A percentile compares a stretch with the other conserved stretches of the same genome.
Conservation (phyloP, 352 stramenopile genomes). For the Globisporangium megalacanthum region DNA sequence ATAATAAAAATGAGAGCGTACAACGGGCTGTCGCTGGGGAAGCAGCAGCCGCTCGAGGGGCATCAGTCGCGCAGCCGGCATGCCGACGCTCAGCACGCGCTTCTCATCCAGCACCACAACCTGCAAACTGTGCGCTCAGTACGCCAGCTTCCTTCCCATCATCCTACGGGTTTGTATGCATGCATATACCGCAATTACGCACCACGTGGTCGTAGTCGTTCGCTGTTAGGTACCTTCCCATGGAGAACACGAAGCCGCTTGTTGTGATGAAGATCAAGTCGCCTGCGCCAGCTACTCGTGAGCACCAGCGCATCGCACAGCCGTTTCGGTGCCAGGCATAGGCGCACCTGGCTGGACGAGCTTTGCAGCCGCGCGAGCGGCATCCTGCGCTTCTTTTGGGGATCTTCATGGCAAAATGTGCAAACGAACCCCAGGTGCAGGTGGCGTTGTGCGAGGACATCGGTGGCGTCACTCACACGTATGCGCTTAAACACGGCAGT, state of each 20-base stretch:
- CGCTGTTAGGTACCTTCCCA: conserved; percentile 48
- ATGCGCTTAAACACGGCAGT: not conserved
- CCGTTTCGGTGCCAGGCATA: not conserved
- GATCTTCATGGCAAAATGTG: conserved; percentile 24
- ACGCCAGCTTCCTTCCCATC: not conserved
- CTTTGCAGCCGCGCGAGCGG: conserved; percentile 48
- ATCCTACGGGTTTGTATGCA: not conserved
- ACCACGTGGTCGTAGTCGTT: conserved; percentile 79
- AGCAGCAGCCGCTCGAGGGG: conserved; percentile 61
- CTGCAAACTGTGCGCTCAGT: conserved; percentile 13
- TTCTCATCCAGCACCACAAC: conserved; percentile 56
- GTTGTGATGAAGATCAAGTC: conserved; percentile 82
- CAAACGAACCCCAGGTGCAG: too few species aligned
- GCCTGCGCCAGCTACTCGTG: conserved; percentile 21
- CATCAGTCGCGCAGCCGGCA: conserved; percentile 46
- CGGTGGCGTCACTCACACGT: not conserved
- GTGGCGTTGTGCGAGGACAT: not conserved
- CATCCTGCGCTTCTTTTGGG: conserved; percentile 47
- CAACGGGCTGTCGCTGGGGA: conserved; percentile 64
- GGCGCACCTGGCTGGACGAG: conserved; percentile 51
- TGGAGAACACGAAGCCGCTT: conserved; percentile 61
- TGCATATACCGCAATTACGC: not conserved
- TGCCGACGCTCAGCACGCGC: conserved; percentile 61
- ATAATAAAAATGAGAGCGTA: conserved; percentile 16
- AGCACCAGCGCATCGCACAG: not conserved